phyloP scores from a whole-genome alignment of 1,284 basidiomycete species.

The Microbotryum silenes-acaulis region DNA sequence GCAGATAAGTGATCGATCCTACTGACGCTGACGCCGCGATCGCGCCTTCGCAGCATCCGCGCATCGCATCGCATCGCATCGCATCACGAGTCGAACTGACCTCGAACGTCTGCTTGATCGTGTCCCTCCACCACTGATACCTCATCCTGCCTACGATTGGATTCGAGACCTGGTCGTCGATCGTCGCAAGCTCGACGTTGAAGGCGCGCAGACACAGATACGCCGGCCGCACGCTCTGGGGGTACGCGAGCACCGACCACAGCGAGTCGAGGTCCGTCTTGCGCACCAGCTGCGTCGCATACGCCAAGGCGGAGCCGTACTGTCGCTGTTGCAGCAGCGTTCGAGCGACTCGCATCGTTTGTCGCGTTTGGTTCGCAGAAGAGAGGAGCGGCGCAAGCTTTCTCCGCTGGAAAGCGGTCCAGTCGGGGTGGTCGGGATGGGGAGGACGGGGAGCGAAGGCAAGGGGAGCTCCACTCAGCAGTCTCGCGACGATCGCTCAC shows the following conservation, averaged over 20 bases:
- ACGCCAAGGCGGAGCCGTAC: constrained; percentile 27
- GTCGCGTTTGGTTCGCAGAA: too few relatives aligned
- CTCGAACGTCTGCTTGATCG: constrained; percentile 60
- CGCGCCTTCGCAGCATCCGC: too few relatives aligned
- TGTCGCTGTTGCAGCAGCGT: too few relatives aligned
- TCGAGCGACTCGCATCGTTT: too few relatives aligned
- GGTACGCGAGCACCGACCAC: constrained; percentile 69
- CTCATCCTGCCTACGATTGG: constrained; percentile 75
- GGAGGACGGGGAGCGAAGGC: too few relatives aligned
- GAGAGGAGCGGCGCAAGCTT: too few relatives aligned
- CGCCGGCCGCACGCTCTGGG: constrained; percentile 54
- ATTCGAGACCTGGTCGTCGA: constrained; percentile 72
- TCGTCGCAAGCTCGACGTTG: constrained; percentile 75
- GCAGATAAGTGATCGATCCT: neutral
- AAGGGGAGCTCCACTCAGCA: too few relatives aligned
- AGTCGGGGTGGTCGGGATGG: too few relatives aligned
- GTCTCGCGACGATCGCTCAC: too few relatives aligned
- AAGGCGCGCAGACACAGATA: constrained; percentile 81
- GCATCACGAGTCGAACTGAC: constrained; percentile 45
- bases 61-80: too few relatives aligned
- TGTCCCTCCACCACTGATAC: constrained; percentile 88
- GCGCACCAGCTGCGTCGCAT: constrained; percentile 42
- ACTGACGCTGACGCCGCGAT: too few relatives aligned
- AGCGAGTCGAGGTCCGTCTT: constrained; percentile 56
- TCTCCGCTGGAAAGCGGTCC: too few relatives aligned